Evolutionary conservation across 2,329 filamentous ascomycete genomes (phyloP), one percentile per base, ranked within the genome.

Genomic region (Lachnellula occidentalis): DNA sequence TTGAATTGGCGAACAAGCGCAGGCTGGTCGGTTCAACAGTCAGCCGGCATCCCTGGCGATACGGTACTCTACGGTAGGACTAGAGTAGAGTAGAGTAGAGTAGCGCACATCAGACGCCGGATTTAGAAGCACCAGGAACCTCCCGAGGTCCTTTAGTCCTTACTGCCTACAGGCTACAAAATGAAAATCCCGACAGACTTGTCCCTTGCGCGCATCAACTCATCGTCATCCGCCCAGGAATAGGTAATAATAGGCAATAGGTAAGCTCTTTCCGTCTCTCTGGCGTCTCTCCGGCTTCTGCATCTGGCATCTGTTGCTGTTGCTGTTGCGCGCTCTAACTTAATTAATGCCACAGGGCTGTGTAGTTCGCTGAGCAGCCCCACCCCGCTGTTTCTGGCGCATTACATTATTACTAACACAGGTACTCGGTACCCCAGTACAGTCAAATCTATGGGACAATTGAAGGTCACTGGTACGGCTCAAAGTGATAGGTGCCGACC

Each of bases 401-500:
- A n/a, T n/a, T n/a, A n/a, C n/a, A n/a, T n/a, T n/a, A n/a, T n/a
- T n/a, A n/a, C n/a, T n/a, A n/a, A n/a, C n/a, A n/a, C n/a, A n/a
- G n/a, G n/a, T n/a, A n/a, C n/a, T n/a, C n/a, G n/a, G n/a, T n/a
- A n/a, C n/a, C n/a, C n/a, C n/a, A n/a, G n/a, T n/a, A n/a, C n/a
- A n/a, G n/a, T n/a, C n/a, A n/a, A n/a, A n/a, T n/a, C n/a, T n/a
- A n/a, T n/a, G n/a, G n/a, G 11, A n/a, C 34, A 12, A 45, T 14
- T 46, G 43, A n/a, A 22, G 22, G n/a, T 19, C 6, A 21, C 36
- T 15, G 4, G 36, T 9, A 39, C n/a, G 2, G 36, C n/a, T 34
- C 46, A 55, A 48, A 61, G 50, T 11, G 21, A n/a, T 56, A 60
- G 61, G 48, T 61, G 57, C 60, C 60, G 60, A 54, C 53, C 60